A percentile compares a stretch with the other conserved stretches of the same genome.
Conservation (phyloP, 495 filamentous ascomycete genomes). For the Penicillium atrosanguineum region DNA sequence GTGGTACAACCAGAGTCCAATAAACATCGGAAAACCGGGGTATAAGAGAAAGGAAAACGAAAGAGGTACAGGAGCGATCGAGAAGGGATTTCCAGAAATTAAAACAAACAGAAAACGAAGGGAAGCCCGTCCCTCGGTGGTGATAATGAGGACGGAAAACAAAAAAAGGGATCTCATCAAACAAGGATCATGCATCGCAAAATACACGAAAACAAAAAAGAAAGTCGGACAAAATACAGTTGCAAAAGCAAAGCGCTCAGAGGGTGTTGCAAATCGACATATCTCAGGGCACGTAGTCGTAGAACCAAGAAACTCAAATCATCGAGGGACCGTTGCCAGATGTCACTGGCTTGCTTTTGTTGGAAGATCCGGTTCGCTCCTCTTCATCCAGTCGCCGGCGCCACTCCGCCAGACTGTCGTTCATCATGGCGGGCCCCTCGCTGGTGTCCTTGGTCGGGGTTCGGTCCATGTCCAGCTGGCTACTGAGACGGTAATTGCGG, state of each 20-base stretch:
- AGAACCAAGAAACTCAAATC: constrained; percentile 19
- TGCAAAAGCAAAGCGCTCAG: constrained; percentile 24
- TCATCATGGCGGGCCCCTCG: constrained; percentile 51
- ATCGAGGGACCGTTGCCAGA: constrained; percentile 17
- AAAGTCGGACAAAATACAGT: constrained; percentile 16
- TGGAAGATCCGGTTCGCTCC: constrained; percentile 34
- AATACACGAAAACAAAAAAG: constrained; percentile 10
- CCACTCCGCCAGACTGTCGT: constrained; percentile 72
- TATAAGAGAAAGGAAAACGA: constrained; percentile 29
- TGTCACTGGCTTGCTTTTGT: constrained; percentile 28
- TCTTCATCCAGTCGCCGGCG: constrained; percentile 68
- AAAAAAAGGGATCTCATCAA: constrained; percentile 17
- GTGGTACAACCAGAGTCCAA: constrained; percentile 41
- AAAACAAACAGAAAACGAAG: constrained; percentile 19
- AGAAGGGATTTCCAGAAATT: constrained; percentile 4
- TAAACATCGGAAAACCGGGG: constrained; percentile 35
- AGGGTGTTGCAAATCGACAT: constrained; percentile 19
- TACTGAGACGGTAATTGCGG: constrained; percentile 87
- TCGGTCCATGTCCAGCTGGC: constrained; percentile 78
- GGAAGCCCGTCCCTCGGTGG: constrained; percentile 19
- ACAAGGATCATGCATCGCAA: constrained; percentile 20
- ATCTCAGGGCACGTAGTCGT: constrained; percentile 28
- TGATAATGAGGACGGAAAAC: constrained; percentile 8
- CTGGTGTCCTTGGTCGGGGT: constrained; percentile 53
- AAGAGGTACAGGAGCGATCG: constrained; percentile 14